Base-by-base conservation (phyloP, 495 filamentous ascomycete genomes). In the Aspergillus campestris region DNA sequence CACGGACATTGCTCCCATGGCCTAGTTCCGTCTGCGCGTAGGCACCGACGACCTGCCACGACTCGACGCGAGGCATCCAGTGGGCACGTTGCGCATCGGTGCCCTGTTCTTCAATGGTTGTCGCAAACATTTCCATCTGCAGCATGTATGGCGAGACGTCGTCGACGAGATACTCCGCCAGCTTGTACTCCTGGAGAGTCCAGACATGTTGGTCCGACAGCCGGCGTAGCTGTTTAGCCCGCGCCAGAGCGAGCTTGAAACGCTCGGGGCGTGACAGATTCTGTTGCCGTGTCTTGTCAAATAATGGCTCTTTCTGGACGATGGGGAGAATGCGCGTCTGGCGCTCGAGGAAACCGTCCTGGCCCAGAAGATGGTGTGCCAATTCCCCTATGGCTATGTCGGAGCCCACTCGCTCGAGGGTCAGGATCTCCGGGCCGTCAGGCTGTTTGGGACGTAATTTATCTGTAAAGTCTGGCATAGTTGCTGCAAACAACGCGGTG, bases 11-110 rank as follows among this genome's bases (percentile, higher is more conserved):
- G 39, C 67, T 71, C 0, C 72, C 70, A 47, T 75, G 72, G 7
- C 71, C 71, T 3, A 74, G 53, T 48, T 75, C 72, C 5, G 68
- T 72, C 47, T 69, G 59, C 6, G 67, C 71, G 42, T 74, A 74
- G 15, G 64, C 66, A 8, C 69, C 72, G 30, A 73, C 62, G 31
- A 72, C 72, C 27, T 69, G 57, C 57, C 56, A 69, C 11, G 51
- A 51, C 18, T 70, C 56, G 30, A 71, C 71, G 49, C 62, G 48
- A 6, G 72, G 71, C 59, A 69, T 44, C 71, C 70, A 75, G 42
- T 70, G 53, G 14, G 52, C 51, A 5, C 56, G 60, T 38, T 75
- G 72, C 35, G 54, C 59, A 13, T 73, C 66, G 36, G 53, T 67
- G 4, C 45, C 72, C 47, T 75, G 72, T 42, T 73, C 70, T 9